Evolutionary conservation across 1,139 yeast species (phyloP).

Genomic region (Kodamaea ohmeri): DNA sequence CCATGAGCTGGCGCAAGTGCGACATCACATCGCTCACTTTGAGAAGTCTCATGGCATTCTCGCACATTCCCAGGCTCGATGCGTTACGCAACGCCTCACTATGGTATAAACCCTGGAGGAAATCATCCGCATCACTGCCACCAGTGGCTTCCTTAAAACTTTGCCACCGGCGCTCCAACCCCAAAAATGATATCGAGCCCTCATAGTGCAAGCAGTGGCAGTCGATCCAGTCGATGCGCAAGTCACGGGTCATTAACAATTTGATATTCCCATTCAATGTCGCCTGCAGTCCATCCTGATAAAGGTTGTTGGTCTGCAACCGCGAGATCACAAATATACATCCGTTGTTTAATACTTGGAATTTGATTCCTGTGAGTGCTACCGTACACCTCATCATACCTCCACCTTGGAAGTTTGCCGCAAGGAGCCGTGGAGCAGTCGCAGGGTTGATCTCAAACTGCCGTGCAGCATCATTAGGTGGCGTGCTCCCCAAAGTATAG

Average conservation of each 20-base stretch:
- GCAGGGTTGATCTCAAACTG: slow-evolving; percentile 64
- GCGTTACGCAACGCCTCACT: slow-evolving; percentile 27
- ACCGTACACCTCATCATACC: slow-evolving; percentile 53
- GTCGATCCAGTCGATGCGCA: slow-evolving; percentile 73
- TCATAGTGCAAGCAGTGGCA: slow-evolving; percentile 42
- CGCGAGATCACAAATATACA: slow-evolving; percentile 61
- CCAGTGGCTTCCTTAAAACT: slow-evolving; percentile 6
- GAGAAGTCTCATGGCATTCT: slow-evolving; percentile 61
- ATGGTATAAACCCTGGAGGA: slow-evolving; percentile 24
- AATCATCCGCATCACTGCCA: slow-evolving; percentile 19
- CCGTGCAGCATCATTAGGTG: slow-evolving; percentile 25
- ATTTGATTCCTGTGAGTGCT: slow-evolving; percentile 60
- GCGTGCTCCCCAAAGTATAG: slow-evolving; percentile 12
- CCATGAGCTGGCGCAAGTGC: slow-evolving; percentile 61
- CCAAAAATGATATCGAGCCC: slow-evolving; percentile 23
- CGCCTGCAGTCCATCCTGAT: slow-evolving; percentile 69
- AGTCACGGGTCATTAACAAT: slow-evolving; percentile 57
- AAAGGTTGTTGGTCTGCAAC: slow-evolving; percentile 52
- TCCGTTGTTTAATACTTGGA: slow-evolving; percentile 66
- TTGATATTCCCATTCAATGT: slow-evolving; percentile 57
- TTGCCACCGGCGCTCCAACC: slow-evolving; percentile 30
- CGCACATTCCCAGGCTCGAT: slow-evolving; percentile 57
- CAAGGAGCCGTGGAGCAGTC: slow-evolving; percentile 66
- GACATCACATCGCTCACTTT: slow-evolving; percentile 80
- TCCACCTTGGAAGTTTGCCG: slow-evolving; percentile 52